phyloP scores from a whole-genome alignment of 2,329 filamentous ascomycete genomes.

The Stylonectria norvegica region DNA sequence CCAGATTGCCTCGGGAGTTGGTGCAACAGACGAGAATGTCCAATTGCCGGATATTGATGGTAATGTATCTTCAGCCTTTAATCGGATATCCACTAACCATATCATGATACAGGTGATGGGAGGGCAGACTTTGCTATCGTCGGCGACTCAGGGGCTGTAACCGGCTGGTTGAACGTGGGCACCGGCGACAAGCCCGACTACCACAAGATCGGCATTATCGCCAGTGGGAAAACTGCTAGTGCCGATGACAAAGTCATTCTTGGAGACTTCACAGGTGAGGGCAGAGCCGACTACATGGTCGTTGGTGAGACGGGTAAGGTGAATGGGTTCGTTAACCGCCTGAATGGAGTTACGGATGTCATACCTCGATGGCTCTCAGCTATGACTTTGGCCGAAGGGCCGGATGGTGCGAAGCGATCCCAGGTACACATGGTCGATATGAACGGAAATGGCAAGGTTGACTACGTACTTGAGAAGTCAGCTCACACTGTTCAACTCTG shows the following conservation, averaged over 20 bases:
- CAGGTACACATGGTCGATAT: conserved; percentile 1
- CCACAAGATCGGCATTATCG: conserved; percentile 1
- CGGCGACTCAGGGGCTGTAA: not conserved
- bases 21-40: not conserved
- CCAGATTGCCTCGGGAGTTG: not conserved
- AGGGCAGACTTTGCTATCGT: conserved; percentile 2
- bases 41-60: not conserved
- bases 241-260: not conserved
- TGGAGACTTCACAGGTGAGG: conserved; percentile 5
- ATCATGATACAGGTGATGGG: conserved; percentile 1
- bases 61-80: too few species aligned
- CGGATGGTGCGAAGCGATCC: not conserved
- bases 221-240: not conserved
- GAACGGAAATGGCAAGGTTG: conserved; percentile 1
- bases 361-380: not conserved
- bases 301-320: conserved; percentile 2
- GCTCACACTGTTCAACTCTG: not conserved
- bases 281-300: conserved; percentile 3
- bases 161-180: not conserved
- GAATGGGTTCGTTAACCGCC: not conserved
- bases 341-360: not conserved
- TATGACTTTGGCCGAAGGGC: not conserved
- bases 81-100: not conserved
- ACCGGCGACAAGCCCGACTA: not conserved
- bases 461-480: not conserved